These are phyloP conservation scores for Phialemonium atrogriseum DNA, from an alignment of 2,329 filamentous ascomycete species.

Conservation along the genomic window DNA sequence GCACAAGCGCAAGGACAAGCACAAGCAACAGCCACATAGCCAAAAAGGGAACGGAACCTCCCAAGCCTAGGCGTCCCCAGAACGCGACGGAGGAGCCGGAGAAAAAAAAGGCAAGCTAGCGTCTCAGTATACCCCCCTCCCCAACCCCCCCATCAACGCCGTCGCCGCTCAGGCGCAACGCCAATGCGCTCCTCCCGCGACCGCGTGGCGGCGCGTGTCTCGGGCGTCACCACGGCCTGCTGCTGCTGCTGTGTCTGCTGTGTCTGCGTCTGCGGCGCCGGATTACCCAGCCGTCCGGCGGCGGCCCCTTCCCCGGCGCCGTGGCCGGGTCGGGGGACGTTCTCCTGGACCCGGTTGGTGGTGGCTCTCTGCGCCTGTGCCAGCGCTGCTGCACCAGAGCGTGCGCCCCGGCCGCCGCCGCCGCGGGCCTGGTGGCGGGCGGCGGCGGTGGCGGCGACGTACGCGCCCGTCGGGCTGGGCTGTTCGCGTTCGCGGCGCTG, in stretches of 20 bases:
- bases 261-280: not conserved
- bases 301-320: not conserved
- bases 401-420: not conserved
- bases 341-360: not conserved
- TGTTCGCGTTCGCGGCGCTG: constrained; percentile 1
- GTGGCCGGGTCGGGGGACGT: not conserved
- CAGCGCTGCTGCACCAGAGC: not conserved
- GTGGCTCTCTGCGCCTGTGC: not conserved
- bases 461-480: constrained; percentile 2
- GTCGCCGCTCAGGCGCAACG: constrained; percentile 12
- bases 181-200: constrained; percentile 23
- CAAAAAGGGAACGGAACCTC: not conserved
- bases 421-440: not conserved
- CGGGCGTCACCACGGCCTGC: constrained; percentile 13
- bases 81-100: no score
- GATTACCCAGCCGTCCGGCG: not conserved
- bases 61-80: no score
- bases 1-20: no score
- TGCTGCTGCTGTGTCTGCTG: constrained; percentile 2
- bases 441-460: no score
- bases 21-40: constrained; percentile 1
- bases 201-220: constrained; percentile 17
- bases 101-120: no score
- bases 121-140: not conserved
- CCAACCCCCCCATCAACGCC: constrained; percentile 6